Percentiles rank a stretch among this genome's conserved stretches.
phyloP scores from a whole-genome alignment of 257 asterid species.

The Asclepias syriaca region DNA sequence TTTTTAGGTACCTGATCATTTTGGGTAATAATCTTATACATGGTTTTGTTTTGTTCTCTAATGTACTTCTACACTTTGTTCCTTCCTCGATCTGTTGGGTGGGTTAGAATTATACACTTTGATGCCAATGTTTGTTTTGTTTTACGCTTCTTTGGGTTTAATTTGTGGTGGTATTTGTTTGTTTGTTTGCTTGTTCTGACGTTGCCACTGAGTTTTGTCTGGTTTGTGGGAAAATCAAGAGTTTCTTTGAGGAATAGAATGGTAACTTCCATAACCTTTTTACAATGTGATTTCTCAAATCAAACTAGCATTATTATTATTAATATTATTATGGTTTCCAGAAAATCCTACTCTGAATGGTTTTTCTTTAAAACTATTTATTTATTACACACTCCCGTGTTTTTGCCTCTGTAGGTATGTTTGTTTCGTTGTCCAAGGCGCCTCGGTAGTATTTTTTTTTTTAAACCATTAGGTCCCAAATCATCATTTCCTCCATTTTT shows the following conservation, averaged over 20 bases:
- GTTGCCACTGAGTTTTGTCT: conserved; percentile 12
- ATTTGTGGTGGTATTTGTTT: not conserved
- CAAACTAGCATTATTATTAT: conserved; percentile 9
- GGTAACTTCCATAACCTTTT: conserved; percentile 23
- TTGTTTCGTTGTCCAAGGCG: conserved; percentile 13
- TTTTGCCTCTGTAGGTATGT: conserved; percentile 22
- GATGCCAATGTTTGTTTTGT: conserved; percentile 3
- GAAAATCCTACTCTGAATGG: conserved; percentile 7
- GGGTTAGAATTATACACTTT: not conserved
- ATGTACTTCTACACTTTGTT: not conserved
- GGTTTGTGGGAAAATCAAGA: conserved; percentile 33
- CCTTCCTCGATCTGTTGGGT: not conserved
- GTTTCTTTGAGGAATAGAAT: conserved; percentile 39
- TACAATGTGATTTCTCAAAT: conserved; percentile 12
- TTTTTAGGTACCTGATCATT: not conserved
- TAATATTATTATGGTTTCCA: conserved; percentile 27
- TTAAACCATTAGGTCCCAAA: not conserved
- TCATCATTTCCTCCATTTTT: conserved; percentile 22
- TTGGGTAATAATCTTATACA: not conserved
- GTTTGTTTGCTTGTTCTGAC: conserved; percentile 11
- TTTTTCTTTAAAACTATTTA: not conserved
- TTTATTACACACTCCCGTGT: not conserved
- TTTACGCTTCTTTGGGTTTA: conserved; percentile 14
- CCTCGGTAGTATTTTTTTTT: not conserved
- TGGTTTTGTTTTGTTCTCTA: not conserved